phyloP scores from a whole-genome alignment of 805 yeast species.

The Wickerhamiella kazuoi region DNA sequence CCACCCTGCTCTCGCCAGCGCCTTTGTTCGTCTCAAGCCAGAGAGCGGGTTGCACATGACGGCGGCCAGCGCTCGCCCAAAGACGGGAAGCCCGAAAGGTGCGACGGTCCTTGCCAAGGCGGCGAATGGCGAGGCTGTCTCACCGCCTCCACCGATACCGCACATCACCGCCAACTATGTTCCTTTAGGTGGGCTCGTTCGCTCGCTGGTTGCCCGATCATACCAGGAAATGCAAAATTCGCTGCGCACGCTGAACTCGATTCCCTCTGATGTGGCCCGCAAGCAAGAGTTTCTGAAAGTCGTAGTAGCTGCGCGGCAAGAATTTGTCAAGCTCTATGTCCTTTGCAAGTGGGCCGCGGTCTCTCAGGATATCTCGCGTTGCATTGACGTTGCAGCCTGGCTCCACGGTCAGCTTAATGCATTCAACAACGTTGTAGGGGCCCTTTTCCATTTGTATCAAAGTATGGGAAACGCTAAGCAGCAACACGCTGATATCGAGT shows the following conservation, averaged over 20 bases:
- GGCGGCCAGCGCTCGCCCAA: too few species aligned
- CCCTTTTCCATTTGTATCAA: conserved; percentile 48
- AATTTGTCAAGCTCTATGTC: conserved; percentile 70
- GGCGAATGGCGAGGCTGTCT: background rate
- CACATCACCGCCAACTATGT: conserved; percentile 57
- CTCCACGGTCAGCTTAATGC: conserved; percentile 59
- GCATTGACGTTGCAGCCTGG: conserved; percentile 82
- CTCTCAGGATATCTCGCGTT: conserved; percentile 47
- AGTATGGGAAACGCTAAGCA: conserved; percentile 74
- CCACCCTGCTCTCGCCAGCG: too few species aligned
- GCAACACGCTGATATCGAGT: conserved; percentile 77
- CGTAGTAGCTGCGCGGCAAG: conserved; percentile 59
- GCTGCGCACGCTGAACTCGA: conserved; percentile 40
- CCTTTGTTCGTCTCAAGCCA: too few species aligned
- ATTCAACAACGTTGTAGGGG: conserved; percentile 45
- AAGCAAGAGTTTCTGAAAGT: conserved; percentile 53
- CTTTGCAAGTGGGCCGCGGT: conserved; percentile 75
- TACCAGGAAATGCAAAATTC: conserved; percentile 44
- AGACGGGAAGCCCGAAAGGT: too few species aligned
- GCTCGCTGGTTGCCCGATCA: conserved; percentile 41
- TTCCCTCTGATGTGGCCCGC: conserved; percentile 40
- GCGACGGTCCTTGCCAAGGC: too few species aligned
- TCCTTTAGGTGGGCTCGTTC: conserved; percentile 41
- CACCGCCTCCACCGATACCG: conserved; percentile 28
- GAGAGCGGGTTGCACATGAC: too few species aligned